These are phyloP conservation scores for Syzygium grande DNA, from an alignment of 345 rosid genomes.

Conservation along the genomic window DNA sequence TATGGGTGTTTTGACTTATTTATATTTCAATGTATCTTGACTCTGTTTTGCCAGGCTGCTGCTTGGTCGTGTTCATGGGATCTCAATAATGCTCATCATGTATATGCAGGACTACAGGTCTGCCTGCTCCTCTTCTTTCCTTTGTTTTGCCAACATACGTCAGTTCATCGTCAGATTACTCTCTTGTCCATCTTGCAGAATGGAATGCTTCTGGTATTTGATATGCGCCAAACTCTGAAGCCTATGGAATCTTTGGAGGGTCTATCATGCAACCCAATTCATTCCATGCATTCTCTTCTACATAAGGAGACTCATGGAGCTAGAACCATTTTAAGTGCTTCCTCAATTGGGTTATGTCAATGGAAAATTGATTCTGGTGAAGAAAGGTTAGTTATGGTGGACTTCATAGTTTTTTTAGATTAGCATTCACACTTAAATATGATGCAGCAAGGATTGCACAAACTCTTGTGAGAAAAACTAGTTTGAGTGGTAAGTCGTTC, in stretches of 20 bases:
- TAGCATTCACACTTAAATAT: background rate
- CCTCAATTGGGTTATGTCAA: slow-evolving; percentile 69
- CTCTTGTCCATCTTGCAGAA: slow-evolving; percentile 28
- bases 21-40: background rate
- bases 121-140: background rate
- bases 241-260: slow-evolving; percentile 55
- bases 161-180: background rate
- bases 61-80: slow-evolving; percentile 99
- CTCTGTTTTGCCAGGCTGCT: slow-evolving; percentile 34
- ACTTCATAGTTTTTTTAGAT: background rate
- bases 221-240: slow-evolving; percentile 62
- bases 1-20: background rate
- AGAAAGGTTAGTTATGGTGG: slow-evolving; percentile 39
- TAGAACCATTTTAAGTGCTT: slow-evolving; percentile 58
- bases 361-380: slow-evolving; percentile 54
- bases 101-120: slow-evolving; percentile 91
- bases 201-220: slow-evolving; percentile 69
- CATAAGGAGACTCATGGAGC: slow-evolving; percentile 22
- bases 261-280: slow-evolving; percentile 63
- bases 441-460: background rate
- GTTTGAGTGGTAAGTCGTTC: background rate
- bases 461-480: background rate
- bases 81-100: slow-evolving; percentile 38
- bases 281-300: slow-evolving; percentile 51
- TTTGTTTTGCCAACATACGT: background rate